These are phyloP conservation scores for Pseudopyricularia javanii DNA, from an alignment of 2,329 filamentous ascomycete genomes.

Conservation along the genomic window DNA sequence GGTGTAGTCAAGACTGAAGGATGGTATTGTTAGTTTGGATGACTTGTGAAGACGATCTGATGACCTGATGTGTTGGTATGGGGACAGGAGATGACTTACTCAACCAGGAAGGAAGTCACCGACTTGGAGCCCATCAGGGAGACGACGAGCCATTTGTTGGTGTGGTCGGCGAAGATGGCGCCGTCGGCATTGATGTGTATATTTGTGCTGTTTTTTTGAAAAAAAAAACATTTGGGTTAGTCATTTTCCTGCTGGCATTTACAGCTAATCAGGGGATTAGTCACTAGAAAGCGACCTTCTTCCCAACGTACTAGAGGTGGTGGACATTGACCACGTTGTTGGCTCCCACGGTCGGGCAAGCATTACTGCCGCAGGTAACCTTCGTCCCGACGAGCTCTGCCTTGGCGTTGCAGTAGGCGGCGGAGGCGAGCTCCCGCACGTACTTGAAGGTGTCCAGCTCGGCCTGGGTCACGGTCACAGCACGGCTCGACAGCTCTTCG, in stretches of 20 bases:
- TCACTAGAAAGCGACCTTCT: too few species aligned
- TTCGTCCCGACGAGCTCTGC: conserved; percentile 19
- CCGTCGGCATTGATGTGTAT: conserved; percentile 24
- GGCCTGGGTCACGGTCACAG: conserved; percentile 13
- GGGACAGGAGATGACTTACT: background rate
- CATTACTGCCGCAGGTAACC: conserved; percentile 27
- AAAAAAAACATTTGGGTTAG: background rate
- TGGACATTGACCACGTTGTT: conserved; percentile 21
- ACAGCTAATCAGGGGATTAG: background rate
- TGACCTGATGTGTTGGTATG: background rate
- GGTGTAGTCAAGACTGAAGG: background rate
- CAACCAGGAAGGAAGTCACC: conserved; percentile 37
- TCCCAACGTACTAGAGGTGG: conserved; percentile 23
- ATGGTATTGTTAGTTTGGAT: background rate
- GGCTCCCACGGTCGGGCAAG: conserved; percentile 30
- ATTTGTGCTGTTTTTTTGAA: background rate
- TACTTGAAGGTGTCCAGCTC: conserved; percentile 29
- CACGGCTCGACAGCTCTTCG: background rate
- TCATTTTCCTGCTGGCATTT: background rate
- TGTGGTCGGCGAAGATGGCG: conserved; percentile 36
- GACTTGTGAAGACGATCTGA: conserved; percentile 18
- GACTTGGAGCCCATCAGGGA: conserved; percentile 47
- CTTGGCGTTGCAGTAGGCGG: conserved; percentile 41
- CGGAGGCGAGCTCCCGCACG: conserved; percentile 37
- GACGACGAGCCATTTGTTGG: conserved; percentile 41